phyloP scores from a whole-genome alignment of 1,284 basidiomycete species.

The Thecaphora thlaspeos region DNA sequence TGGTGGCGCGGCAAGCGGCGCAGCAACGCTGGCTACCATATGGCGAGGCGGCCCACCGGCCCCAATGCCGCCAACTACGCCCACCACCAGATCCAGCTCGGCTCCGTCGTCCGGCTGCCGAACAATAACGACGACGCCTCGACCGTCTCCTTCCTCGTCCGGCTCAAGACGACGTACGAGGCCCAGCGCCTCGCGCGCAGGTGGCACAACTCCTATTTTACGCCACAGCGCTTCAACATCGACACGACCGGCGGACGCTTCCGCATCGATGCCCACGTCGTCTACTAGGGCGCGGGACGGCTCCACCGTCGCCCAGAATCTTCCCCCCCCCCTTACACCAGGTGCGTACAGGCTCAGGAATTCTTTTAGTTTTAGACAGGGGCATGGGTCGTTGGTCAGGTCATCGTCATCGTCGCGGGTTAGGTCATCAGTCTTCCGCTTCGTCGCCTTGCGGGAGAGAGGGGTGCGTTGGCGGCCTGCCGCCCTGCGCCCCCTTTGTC shows the following conservation, averaged over 20 bases:
- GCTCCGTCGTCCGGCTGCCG: slow-evolving; percentile 17
- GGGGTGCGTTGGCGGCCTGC: no score
- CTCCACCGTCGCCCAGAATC: not conserved
- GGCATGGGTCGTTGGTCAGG: no score
- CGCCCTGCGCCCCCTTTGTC: no score
- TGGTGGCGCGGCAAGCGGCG: slow-evolving; percentile 19
- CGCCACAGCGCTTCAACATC: slow-evolving; percentile 35
- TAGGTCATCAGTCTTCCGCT: no score
- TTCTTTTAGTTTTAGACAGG: not conserved
- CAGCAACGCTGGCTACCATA: slow-evolving; percentile 6
- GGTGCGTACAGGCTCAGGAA: not conserved
- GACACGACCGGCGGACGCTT: slow-evolving; percentile 41
- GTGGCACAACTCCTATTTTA: slow-evolving; percentile 45
- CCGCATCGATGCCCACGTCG: slow-evolving; percentile 34
- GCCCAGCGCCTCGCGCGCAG: slow-evolving; percentile 37
- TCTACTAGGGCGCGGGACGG: slow-evolving; percentile 14
- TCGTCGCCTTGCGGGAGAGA: no score
- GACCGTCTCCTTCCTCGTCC: slow-evolving; percentile 21
- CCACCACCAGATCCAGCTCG: slow-evolving; percentile 17
- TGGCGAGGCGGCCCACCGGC: not conserved
- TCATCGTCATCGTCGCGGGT: no score
- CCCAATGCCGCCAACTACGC: slow-evolving; percentile 11
- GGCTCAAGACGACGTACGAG: slow-evolving; percentile 25
- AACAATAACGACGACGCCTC: slow-evolving; percentile 23
- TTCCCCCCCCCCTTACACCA: not conserved